Base-by-base conservation (phyloP, 139 green algal species). In the Asterochloris erici region DNA sequence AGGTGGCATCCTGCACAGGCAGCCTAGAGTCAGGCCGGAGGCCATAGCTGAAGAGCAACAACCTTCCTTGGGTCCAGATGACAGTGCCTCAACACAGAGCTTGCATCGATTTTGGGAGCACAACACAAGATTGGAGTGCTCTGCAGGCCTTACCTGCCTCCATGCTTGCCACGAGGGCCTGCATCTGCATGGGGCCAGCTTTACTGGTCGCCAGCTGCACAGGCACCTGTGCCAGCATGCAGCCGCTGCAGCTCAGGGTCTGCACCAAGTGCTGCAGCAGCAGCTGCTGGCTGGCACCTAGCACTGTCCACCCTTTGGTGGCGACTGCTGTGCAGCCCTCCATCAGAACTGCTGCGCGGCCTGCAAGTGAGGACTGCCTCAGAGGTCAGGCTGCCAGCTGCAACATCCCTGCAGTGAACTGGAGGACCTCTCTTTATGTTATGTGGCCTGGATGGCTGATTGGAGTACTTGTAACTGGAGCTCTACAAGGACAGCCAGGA, bases 191-290 rank as follows among this genome's bases (percentile, higher is more conserved):
- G 13, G 38, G 38, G 38, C 61, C 63, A 63, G 63, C 17, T 27
- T 15, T 15, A 28, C 26, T 82, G 63, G 38, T 16, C 16, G 78
- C 61, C 27, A 74, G 28, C 14, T 82, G 63, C 19, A 82, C 15
- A n/a, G 78, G 63, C 12, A 82, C 54, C 27, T 82, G 27, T 12
- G 78, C 78, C 27, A 74, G 15, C 10, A 26, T 74, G 63, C 9
- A 38, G 63, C 38, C 38, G 38, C 38, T 54, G 38, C n/a, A 63
- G 73, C 13, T 19, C 78, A 82, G 14, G 16, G 78, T 27, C 10
- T 63, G 63, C 26, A 82, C 14, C 27, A 82, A n/a, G 15, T 47
- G 15, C 68, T 80, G 76, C 60, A 80, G 60, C 16, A 80, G n/a
- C 23, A 80, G 23, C 12, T 60, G 76, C 60, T 80, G 60, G 11